Conservation (phyloP, 257 asterid species). For the Echium plantagineum region DNA sequence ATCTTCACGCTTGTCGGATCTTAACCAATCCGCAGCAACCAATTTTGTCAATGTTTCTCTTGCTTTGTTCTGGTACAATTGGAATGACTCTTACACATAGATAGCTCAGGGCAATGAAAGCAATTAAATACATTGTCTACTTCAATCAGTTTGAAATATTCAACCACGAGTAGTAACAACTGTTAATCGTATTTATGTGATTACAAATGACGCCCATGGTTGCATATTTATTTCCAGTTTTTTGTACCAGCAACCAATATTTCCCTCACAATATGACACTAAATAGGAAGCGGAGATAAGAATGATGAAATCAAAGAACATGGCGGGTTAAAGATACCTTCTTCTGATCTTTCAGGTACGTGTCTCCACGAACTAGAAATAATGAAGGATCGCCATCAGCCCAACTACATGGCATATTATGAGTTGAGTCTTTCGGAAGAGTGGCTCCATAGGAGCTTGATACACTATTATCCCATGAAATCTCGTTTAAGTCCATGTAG, state of each 20-base stretch:
- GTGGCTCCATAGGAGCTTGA: conserved; percentile 48
- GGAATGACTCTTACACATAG: conserved; percentile 4
- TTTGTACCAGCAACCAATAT: no score
- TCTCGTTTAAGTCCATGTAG: conserved; percentile 51
- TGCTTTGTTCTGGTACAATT: conserved; percentile 43
- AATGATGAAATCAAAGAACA: not conserved
- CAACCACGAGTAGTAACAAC: not conserved
- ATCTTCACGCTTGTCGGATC: conserved; percentile 61
- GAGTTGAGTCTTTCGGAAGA: conserved; percentile 54
- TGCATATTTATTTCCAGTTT: no score
- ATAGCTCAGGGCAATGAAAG: not conserved
- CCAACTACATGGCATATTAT: conserved; percentile 57
- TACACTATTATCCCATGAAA: conserved; percentile 35
- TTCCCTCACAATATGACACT: no score
- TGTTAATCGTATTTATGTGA: no score
- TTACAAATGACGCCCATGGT: no score
- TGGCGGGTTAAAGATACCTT: conserved; percentile 33
- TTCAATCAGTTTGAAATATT: not conserved
- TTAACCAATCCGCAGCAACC: conserved; percentile 84
- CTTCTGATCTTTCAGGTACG: conserved; percentile 47
- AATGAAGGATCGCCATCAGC: conserved; percentile 62
- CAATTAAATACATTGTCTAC: not conserved
- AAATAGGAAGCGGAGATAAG: not conserved
- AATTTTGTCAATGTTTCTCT: conserved; percentile 54
- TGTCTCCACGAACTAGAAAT: conserved; percentile 59